Conservation (phyloP, 257 asterid genomes). For the Solanum piurae region DNA sequence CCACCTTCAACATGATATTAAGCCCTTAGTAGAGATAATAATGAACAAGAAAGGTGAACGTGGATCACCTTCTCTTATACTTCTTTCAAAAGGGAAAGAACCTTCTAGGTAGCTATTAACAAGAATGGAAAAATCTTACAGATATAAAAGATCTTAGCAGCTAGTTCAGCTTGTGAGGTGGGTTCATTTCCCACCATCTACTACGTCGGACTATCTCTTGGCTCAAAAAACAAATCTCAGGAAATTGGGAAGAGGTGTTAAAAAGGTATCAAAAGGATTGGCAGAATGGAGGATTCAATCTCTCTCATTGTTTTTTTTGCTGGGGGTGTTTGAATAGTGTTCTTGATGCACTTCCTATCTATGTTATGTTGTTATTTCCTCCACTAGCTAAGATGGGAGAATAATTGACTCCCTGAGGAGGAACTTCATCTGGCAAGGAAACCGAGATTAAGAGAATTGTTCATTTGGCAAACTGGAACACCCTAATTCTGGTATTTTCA, state of each 20-base stretch:
- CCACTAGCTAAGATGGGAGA: neutral
- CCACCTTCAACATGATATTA: neutral
- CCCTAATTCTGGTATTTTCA: neutral
- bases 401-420: neutral
- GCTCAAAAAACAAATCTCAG: neutral
- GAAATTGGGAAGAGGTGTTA: neutral
- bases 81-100: neutral
- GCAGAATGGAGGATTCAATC: neutral
- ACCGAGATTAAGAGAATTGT: neutral
- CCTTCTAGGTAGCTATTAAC: neutral
- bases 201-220: neutral
- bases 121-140: neutral
- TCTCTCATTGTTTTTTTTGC: neutral
- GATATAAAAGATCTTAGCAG: neutral
- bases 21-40: neutral
- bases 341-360: neutral
- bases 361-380: neutral
- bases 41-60: neutral
- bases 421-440: neutral
- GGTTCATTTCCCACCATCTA: neutral
- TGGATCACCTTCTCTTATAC: neutral
- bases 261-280: neutral
- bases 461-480: neutral
- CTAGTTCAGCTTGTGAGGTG: neutral
- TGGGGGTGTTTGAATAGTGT: neutral